phyloP scores from a whole-genome alignment of 805 yeast species.

The Peterozyma xylosa region DNA sequence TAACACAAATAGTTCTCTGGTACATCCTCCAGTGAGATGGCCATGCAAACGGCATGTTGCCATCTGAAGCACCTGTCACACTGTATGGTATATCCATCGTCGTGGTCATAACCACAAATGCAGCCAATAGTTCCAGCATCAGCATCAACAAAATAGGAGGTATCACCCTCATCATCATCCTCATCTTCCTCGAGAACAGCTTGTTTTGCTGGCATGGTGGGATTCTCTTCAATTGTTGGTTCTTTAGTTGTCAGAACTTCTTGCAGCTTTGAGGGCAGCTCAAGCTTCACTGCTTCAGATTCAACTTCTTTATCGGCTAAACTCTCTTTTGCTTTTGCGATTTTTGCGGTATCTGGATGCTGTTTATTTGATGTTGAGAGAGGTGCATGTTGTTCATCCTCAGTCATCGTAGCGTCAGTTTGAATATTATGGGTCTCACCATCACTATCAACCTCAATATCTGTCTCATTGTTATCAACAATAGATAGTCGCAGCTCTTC shows the following conservation, averaged over 20 bases:
- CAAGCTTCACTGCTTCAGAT: background rate
- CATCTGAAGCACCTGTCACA: constrained; percentile 89
- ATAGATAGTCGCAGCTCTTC: background rate
- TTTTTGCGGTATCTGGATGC: constrained; percentile 11
- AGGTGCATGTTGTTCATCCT: background rate
- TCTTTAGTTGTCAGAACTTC: background rate
- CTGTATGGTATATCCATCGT: constrained; percentile 91
- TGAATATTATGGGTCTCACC: constrained; percentile 1
- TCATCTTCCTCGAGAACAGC: background rate
- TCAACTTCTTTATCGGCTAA: background rate
- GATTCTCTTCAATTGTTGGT: background rate
- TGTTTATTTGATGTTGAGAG: constrained; percentile 13
- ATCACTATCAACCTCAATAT: background rate
- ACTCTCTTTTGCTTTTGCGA: constrained; percentile 13
- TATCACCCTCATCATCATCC: constrained; percentile 13
- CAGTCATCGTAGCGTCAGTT: constrained; percentile 1
- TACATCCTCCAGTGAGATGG: constrained; percentile 64
- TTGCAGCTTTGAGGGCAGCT: background rate
- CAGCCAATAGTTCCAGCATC: constrained; percentile 87
- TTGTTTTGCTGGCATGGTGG: background rate
- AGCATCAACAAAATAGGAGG: constrained; percentile 59
- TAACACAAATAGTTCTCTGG: constrained; percentile 83
- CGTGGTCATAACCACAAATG: constrained; percentile 79
- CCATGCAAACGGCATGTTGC: constrained; percentile 94
- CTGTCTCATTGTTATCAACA: constrained; percentile 2